Base-by-base conservation (phyloP, 2,329 filamentous ascomycete genomes). In the Amesomyces nigricolor region DNA sequence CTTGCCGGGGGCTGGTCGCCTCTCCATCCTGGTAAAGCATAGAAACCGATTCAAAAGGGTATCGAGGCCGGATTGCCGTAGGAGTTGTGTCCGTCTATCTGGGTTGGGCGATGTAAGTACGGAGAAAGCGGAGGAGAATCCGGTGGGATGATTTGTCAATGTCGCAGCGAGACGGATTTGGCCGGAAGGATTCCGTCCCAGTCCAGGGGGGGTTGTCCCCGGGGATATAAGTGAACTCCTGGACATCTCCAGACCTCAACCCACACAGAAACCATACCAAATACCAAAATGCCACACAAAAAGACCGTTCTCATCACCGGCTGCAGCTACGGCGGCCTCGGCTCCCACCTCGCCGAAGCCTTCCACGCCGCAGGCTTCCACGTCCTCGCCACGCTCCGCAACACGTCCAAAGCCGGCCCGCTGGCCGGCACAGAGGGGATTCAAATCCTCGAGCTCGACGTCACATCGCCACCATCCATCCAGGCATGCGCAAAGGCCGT, bases 341-440 rank as follows among this genome's bases (percentile, higher is more conserved):
- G 72, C 16, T 61, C 64, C 16, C 66, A 70, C 3, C 64, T 75
- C 0, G 71, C 47, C 37, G 22, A 49, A 65, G 63, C 57, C 5
- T 73, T 75, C 55, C 67, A 69, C n/a, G 57, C 60, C 10, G 63
- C 60, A 22, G 69, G 68, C 10, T 62, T 68, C 16, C 65, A 64
- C 5, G 72, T 75, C 39, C 70, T 73, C 53, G 72, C 71, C 4
- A 73, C 71, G 1, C 66, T 67, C 5, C 70, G 72, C 8, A 62
- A 62, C 17, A 14, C 54, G 1, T 29, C 62, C 6, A 72, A 72
- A 51, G 64, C 70, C 51, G 50, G 59, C 13, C 37, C 63, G 5
- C 64, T 70, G 8, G 56, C 55, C 8, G 38, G 66, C 1, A 56
- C 59, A 0, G 64, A 66, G 26, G 42, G 26, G 3, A 62, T 70